Evolutionary conservation across 2,329 filamentous ascomycete species (phyloP).

Genomic region (Alternaria incomplexa): DNA sequence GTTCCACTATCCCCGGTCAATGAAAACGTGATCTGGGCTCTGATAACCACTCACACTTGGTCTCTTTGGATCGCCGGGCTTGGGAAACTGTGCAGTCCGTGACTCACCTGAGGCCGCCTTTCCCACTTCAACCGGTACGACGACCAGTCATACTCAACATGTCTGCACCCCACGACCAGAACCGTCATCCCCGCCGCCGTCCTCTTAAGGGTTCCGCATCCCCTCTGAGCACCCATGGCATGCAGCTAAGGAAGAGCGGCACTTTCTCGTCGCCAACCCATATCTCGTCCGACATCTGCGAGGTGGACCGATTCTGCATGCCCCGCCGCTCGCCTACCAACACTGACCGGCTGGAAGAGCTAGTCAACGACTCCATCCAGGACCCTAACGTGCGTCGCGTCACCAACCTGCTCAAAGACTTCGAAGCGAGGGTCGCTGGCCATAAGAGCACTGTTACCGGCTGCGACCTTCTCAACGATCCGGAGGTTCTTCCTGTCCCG

Average conservation of each 20-base stretch:
- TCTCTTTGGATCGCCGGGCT: conserved; percentile 29
- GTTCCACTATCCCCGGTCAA: conserved; percentile 22
- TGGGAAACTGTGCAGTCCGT: conserved; percentile 34
- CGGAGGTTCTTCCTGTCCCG: conserved; percentile 57
- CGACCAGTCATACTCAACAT: conserved; percentile 47
- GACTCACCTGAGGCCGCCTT: conserved; percentile 46
- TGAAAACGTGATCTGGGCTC: conserved; percentile 35
- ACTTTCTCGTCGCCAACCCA: conserved; percentile 56
- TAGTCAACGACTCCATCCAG: conserved; percentile 54
- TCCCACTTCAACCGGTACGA: conserved; percentile 29
- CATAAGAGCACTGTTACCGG: conserved; percentile 38
- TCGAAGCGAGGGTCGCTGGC: conserved; percentile 53
- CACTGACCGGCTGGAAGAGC: conserved; percentile 56
- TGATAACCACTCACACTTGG: conserved; percentile 31
- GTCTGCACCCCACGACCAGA: conserved; percentile 49
- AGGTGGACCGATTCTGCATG: conserved; percentile 50
- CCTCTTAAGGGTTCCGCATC: conserved; percentile 48
- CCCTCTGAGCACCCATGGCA: conserved; percentile 48
- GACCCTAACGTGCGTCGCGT: conserved; percentile 54
- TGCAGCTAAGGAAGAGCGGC: conserved; percentile 56
- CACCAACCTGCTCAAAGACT: conserved; percentile 51
- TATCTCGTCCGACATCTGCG: conserved; percentile 47
- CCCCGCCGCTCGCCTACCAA: conserved; percentile 57
- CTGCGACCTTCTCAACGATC: conserved; percentile 54
- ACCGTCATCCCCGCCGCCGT: conserved; percentile 54